phyloP scores from a whole-genome alignment of 495 filamentous ascomycete genomes.

The Penicillium lagena region DNA sequence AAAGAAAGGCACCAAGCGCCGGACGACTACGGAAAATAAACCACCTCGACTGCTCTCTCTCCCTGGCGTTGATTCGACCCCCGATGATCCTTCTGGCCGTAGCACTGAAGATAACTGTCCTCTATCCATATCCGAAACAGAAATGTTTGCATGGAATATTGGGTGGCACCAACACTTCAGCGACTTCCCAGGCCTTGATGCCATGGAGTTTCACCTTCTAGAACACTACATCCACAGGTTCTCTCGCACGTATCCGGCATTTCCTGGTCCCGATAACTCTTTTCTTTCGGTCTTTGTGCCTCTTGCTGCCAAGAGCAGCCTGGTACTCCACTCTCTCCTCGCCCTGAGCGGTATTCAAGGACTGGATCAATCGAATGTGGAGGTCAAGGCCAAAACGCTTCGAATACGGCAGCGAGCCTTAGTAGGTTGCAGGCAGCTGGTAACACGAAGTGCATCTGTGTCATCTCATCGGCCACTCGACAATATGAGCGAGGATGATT shows the following conservation, averaged over 20 bases:
- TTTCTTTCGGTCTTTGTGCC: constrained; percentile 5
- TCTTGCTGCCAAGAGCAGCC: background rate
- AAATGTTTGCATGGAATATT: too few species aligned
- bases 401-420: background rate
- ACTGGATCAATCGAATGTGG: background rate
- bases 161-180: too few species aligned
- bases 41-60: too few species aligned
- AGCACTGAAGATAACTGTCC: too few species aligned
- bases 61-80: too few species aligned
- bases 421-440: background rate
- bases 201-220: constrained; percentile 1
- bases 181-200: background rate
- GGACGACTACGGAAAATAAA: too few species aligned
- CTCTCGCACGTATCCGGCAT: constrained; percentile 4
- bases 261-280: background rate
- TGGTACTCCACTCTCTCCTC: background rate
- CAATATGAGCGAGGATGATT: background rate
- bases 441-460: background rate
- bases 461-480: too few species aligned
- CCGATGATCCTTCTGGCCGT: too few species aligned
- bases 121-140: too few species aligned
- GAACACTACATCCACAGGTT: constrained; percentile 3
- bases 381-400: background rate
- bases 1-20: background rate
- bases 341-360: constrained; percentile 3